Evolutionary conservation across 208 protist genomes (phyloP).

Genomic region (Phytomonas francai): DNA sequence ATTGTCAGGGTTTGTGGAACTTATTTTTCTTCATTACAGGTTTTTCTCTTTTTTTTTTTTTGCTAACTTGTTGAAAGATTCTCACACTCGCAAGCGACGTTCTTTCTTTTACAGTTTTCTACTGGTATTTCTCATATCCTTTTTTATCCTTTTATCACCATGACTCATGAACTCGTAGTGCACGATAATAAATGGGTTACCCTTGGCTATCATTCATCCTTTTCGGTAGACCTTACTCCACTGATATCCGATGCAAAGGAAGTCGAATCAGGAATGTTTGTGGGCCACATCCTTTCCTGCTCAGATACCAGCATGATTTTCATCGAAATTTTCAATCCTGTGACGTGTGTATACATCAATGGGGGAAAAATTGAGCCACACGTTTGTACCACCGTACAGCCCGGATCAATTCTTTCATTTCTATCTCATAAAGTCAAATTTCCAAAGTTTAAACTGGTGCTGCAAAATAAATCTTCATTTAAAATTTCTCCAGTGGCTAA

Average conservation of each 20-base stretch:
- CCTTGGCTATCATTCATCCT: not conserved
- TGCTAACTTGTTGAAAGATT: not conserved
- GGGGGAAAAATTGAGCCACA: not conserved
- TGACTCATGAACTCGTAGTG: not conserved
- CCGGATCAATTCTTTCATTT: slow-evolving; percentile 1
- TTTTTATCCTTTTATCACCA: not conserved
- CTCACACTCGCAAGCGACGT: not conserved
- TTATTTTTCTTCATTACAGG: not conserved
- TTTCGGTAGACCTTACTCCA: not conserved
- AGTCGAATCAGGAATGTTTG: not conserved
- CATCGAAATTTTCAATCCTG: not conserved
- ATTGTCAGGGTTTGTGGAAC: not conserved
- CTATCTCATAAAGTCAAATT: not conserved
- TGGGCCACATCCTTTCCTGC: not conserved
- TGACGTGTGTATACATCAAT: not conserved
- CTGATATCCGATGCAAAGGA: not conserved
- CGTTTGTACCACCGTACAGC: not conserved
- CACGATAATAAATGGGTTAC: not conserved
- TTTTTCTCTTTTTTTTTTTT: not conserved
- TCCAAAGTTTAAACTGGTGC: not conserved
- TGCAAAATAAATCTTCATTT: not conserved
- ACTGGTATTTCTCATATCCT: not conserved
- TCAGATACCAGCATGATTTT: not conserved
- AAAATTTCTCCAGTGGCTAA: not conserved
- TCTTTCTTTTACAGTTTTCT: too few species aligned